A percentile compares a stretch with the other conserved stretches of the same genome.
Evolutionary conservation across 306 rosid species (phyloP).

Genomic region (Phaseolus lunatus): DNA sequence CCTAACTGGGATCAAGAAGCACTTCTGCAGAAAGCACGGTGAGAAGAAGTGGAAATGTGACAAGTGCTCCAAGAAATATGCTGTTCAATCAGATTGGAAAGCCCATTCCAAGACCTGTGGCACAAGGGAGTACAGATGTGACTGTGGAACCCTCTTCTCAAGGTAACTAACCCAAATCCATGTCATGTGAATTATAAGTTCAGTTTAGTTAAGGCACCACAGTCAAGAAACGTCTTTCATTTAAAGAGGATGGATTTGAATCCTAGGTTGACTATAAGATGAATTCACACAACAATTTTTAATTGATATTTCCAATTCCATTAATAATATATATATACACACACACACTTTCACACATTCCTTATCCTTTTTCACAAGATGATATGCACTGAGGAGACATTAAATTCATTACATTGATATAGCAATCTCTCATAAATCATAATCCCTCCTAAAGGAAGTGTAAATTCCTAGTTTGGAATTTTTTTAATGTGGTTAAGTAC

Average conservation of each 20-base stretch:
- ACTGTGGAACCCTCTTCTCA: constrained; percentile 99
- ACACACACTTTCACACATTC: not conserved
- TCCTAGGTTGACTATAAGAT: constrained; percentile 47
- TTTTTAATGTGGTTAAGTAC: constrained; percentile 35
- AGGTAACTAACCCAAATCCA: constrained; percentile 59
- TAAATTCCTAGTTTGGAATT: constrained; percentile 35
- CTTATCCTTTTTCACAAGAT: constrained; percentile 30
- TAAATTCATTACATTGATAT: constrained; percentile 36
- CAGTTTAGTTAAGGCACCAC: constrained; percentile 6
- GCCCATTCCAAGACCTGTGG: constrained; percentile 98
- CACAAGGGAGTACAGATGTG: constrained; percentile 95
- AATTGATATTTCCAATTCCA: not conserved
- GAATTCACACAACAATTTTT: constrained; percentile 21
- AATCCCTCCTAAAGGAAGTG: constrained; percentile 27
- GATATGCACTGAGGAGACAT: not conserved
- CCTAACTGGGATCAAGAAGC: constrained; percentile 95
- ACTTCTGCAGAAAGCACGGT: constrained; percentile 94
- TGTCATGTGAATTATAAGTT: constrained; percentile 8
- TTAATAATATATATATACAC: constrained; percentile 3
- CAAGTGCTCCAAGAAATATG: constrained; percentile 88
- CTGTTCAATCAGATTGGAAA: constrained; percentile 99
- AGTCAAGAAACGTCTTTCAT: constrained; percentile 39
- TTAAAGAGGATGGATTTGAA: constrained; percentile 43
- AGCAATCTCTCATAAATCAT: constrained; percentile 31
- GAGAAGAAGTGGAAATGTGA: constrained; percentile 99